Base-by-base conservation (phyloP, 169 alveolate genomes). In the Perkinsus olseni region DNA sequence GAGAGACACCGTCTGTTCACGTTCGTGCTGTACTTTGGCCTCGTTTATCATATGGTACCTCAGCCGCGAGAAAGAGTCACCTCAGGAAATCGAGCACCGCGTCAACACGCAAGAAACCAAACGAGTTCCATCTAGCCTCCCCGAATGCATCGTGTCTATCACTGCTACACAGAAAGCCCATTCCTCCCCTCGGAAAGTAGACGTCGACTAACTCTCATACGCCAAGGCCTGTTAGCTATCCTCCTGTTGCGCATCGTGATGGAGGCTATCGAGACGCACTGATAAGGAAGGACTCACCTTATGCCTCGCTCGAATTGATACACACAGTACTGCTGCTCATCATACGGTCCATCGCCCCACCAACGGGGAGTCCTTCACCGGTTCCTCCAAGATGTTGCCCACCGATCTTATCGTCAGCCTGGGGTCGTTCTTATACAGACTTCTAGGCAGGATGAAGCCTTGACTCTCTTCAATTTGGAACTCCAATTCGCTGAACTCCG, bases 321-420 rank as follows among this genome's bases (percentile, higher is more conserved):
- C 91, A 91, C 74, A 24, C 93, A 91, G 93, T 45, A 48, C 93
- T 74, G 38, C 50, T 91, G 93, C 24, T 91, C 48, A 21, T 20
- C 39, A 36, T 91, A 39, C 36, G 93, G 93, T 0, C 93, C 93
- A 34, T 91, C 91, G n/a, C 38, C 93, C 93, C 50, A 91, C 93
- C 91, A 91, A 45, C n/a, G 93, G 93, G 21, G 91, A 48, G 82
- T 40, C 74, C 91, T 34, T 40, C 82, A 91, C 93, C 51, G 92
- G 92, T 31, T 38, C 48, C 50, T 91, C 74, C 39, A 39, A 37
- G 74, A 91, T 91, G 74, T 91, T 91, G 93, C 62, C 62, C 74
- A 91, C 93, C 4, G 39, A n/a, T 0, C 38, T 74, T 21, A 90
- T 39, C 92, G 39, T 91, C 92, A 91, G 38, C 38, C 38, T 36